These are phyloP conservation scores for Epichloe sibirici DNA, from an alignment of 2,329 filamentous ascomycete genomes.

Conservation along the genomic window DNA sequence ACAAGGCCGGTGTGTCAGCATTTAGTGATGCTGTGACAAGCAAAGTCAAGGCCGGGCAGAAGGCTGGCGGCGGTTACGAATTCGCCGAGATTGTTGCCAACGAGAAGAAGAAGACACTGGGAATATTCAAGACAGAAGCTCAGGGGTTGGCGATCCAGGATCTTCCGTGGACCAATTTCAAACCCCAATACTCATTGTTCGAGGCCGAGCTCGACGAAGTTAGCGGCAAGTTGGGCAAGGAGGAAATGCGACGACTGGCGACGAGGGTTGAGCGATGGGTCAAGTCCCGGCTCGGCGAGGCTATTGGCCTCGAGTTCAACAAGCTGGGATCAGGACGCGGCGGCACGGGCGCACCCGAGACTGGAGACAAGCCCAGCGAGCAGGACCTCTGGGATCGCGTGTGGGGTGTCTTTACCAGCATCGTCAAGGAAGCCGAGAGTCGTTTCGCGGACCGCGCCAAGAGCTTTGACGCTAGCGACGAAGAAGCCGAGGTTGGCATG, in stretches of 20 bases:
- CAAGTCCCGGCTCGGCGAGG: conserved; percentile 73
- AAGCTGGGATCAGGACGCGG: conserved; percentile 81
- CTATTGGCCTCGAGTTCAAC: conserved; percentile 88
- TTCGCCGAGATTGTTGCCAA: conserved; percentile 86
- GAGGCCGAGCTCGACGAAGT: conserved; percentile 87
- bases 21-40: conserved; percentile 82
- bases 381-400: conserved; percentile 93
- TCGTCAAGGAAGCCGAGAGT: conserved; percentile 73
- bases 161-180: conserved; percentile 80
- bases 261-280: conserved; percentile 92
- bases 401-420: conserved; percentile 73
- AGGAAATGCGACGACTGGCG: conserved; percentile 90
- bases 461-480: conserved; percentile 84
- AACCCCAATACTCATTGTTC: conserved; percentile 66
- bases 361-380: conserved; percentile 64
- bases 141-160: conserved; percentile 63
- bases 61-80: conserved; percentile 81
- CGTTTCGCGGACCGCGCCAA: conserved; percentile 80
- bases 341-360: conserved; percentile 68
- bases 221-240: conserved; percentile 71
- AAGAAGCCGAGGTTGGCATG: conserved; percentile 83
- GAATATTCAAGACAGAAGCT: conserved; percentile 65
- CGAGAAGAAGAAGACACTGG: conserved; percentile 66
- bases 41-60: conserved; percentile 84
- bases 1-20: conserved; percentile 72